Percentiles rank a stretch among this genome's conserved stretches.
Conservation (phyloP, 2,329 filamentous ascomycete genomes). For the Ascochyta koolunga region DNA sequence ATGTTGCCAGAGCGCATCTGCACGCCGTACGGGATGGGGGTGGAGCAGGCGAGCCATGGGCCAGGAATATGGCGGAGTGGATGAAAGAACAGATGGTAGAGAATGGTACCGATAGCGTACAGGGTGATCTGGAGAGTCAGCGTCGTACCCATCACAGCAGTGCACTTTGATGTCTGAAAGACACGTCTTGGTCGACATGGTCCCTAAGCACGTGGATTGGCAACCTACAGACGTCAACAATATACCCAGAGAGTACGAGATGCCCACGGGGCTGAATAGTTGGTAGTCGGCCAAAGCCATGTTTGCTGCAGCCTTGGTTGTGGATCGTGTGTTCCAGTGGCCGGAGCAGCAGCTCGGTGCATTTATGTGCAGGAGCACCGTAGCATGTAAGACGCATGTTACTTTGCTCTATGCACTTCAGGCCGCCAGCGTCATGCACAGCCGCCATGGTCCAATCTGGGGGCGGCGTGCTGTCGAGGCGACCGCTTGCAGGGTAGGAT, state of each 20-base stretch:
- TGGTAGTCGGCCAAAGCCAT: slow-evolving; percentile 10
- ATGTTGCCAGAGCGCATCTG: slow-evolving; percentile 35
- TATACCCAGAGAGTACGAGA: slow-evolving; percentile 14
- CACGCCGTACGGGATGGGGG: slow-evolving; percentile 41
- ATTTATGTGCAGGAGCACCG: not conserved
- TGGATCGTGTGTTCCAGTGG: not conserved
- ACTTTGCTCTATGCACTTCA: not conserved
- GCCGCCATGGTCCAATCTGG: not conserved
- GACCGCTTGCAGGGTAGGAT: not conserved
- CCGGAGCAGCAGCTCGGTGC: not conserved
- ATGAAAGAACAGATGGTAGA: slow-evolving; percentile 53
- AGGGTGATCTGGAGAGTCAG: slow-evolving; percentile 16
- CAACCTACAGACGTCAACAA: slow-evolving; percentile 20
- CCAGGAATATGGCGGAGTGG: slow-evolving; percentile 54
- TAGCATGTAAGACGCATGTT: not conserved
- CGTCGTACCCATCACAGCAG: not conserved
- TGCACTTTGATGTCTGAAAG: slow-evolving; percentile 7
- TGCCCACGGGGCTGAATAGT: slow-evolving; percentile 18
- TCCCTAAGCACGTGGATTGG: not conserved
- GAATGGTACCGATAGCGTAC: slow-evolving; percentile 20
- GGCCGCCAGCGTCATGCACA: not conserved
- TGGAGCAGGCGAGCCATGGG: slow-evolving; percentile 43
- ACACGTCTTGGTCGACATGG: not conserved
- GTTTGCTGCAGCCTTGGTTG: not conserved
- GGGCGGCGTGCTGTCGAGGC: not conserved